These are phyloP conservation scores for Peronospora destructor DNA, from an alignment of 352 stramenopile species.

Conservation along the genomic window DNA sequence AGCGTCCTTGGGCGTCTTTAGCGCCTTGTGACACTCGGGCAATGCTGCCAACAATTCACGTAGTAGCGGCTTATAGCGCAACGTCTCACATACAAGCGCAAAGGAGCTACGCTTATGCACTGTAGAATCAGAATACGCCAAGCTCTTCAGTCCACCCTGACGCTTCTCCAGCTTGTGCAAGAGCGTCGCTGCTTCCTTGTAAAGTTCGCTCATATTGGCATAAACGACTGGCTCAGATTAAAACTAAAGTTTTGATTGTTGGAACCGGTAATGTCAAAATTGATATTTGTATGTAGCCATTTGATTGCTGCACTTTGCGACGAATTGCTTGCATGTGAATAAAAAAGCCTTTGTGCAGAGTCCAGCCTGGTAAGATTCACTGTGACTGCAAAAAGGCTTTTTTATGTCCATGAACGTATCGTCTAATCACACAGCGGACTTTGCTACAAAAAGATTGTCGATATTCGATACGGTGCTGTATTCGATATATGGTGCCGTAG, in stretches of 20 bases:
- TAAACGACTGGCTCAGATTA: neutral
- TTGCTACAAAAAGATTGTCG: no score
- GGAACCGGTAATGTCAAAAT: no score
- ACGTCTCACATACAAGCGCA: constrained; percentile 82
- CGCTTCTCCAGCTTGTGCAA: constrained; percentile 73
- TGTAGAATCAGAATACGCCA: constrained; percentile 75
- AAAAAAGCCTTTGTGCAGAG: no score
- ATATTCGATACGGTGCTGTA: no score
- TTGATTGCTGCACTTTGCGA: no score
- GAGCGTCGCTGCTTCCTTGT: constrained; percentile 70
- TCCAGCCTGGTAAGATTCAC: no score
- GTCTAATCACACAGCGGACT: no score
- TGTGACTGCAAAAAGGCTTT: no score
- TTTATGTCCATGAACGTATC: no score
- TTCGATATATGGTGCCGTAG: no score
- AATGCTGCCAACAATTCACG: constrained; percentile 58
- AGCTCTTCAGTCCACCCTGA: constrained; percentile 77
- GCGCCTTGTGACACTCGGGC: constrained; percentile 56
- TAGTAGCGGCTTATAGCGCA: constrained; percentile 82
- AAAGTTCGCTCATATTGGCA: constrained; percentile 70
- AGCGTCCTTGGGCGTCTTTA: constrained; percentile 49
- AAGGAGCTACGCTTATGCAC: constrained; percentile 86
- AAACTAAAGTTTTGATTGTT: no score
- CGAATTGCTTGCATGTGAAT: no score
- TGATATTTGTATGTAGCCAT: neutral